These are phyloP conservation scores for Gaillardinia entomophila DNA, from an alignment of 805 yeast species.

Conservation along the genomic window DNA sequence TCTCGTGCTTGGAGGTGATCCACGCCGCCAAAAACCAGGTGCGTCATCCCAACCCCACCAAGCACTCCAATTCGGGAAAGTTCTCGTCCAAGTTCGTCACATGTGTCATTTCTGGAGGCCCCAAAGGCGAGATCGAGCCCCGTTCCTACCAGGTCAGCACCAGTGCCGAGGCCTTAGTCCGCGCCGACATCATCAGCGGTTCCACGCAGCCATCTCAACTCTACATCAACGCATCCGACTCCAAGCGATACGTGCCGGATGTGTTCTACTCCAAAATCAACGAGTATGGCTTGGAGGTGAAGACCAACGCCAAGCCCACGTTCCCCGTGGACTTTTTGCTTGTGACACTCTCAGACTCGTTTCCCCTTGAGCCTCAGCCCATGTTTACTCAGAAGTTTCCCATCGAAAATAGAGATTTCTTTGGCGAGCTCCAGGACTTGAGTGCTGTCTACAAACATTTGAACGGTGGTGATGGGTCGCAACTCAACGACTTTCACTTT, in stretches of 20 bases:
- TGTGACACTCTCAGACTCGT: slow-evolving; percentile 88
- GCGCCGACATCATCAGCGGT: slow-evolving; percentile 79
- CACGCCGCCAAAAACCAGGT: slow-evolving; percentile 80
- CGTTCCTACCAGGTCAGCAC: slow-evolving; percentile 85
- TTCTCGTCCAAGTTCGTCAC: slow-evolving; percentile 91
- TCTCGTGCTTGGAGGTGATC: slow-evolving; percentile 79
- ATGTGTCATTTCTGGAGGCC: slow-evolving; percentile 89
- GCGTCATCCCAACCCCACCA: slow-evolving; percentile 54
- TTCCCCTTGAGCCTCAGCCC: slow-evolving; percentile 62
- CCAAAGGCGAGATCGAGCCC: slow-evolving; percentile 83
- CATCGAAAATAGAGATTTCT: slow-evolving; percentile 71
- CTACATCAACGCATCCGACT: slow-evolving; percentile 68
- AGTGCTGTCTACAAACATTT: slow-evolving; percentile 48
- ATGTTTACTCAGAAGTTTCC: slow-evolving; percentile 55
- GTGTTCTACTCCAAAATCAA: slow-evolving; percentile 78
- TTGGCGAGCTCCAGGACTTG: slow-evolving; percentile 72
- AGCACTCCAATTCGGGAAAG: slow-evolving; percentile 54
- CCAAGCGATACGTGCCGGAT: slow-evolving; percentile 87
- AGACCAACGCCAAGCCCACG: slow-evolving; percentile 46
- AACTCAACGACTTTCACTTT: slow-evolving; percentile 71
- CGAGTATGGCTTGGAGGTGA: slow-evolving; percentile 86
- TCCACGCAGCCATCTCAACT: slow-evolving; percentile 89
- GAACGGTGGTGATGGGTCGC: slow-evolving; percentile 25
- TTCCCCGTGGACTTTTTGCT: slow-evolving; percentile 41
- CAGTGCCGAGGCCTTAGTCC: slow-evolving; percentile 80